Conservation (phyloP, 2,329 filamentous ascomycete genomes). For the Alternaria consortialis region DNA sequence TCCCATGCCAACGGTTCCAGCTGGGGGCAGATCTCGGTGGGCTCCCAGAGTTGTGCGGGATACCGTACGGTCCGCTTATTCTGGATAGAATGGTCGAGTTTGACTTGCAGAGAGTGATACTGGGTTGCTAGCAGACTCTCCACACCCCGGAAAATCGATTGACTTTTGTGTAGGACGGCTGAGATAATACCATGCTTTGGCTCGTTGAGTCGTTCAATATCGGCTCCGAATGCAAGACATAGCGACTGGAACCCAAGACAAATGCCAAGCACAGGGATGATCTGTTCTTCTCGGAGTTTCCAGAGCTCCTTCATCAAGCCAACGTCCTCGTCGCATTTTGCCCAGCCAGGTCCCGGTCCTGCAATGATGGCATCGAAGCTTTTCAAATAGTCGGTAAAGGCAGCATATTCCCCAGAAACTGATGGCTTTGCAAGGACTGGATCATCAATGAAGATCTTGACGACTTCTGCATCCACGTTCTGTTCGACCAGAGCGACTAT, state of each 20-base stretch:
- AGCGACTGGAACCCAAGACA: slow-evolving; percentile 91
- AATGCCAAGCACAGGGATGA: slow-evolving; percentile 84
- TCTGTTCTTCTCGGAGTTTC: slow-evolving; percentile 65
- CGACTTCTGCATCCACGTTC: slow-evolving; percentile 72
- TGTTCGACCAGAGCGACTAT: slow-evolving; percentile 83
- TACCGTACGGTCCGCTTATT: slow-evolving; percentile 44
- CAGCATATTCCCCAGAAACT: slow-evolving; percentile 27
- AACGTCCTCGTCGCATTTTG: slow-evolving; percentile 75
- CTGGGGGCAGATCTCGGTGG: slow-evolving; percentile 47
- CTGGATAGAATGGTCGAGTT: slow-evolving; percentile 48
- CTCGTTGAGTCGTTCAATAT: slow-evolving; percentile 71
- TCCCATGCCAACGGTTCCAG: slow-evolving; percentile 61
- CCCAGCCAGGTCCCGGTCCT: slow-evolving; percentile 89
- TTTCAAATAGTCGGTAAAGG: slow-evolving; percentile 58
- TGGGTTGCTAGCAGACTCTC: slow-evolving; percentile 73
- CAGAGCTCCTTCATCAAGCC: slow-evolving; percentile 84
- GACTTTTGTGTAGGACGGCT: slow-evolving; percentile 66
- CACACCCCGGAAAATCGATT: slow-evolving; percentile 72
- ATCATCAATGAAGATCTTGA: slow-evolving; percentile 74
- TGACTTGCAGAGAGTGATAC: slow-evolving; percentile 72
- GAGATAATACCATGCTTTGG: slow-evolving; percentile 86
- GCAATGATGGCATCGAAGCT: slow-evolving; percentile 86
- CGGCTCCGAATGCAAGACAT: slow-evolving; percentile 71
- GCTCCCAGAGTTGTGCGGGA: slow-evolving; percentile 52
- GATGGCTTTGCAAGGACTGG: slow-evolving; percentile 11